Evolutionary conservation across 805 yeast species (phyloP).

Genomic region (Metschnikowia kunwiensis): DNA sequence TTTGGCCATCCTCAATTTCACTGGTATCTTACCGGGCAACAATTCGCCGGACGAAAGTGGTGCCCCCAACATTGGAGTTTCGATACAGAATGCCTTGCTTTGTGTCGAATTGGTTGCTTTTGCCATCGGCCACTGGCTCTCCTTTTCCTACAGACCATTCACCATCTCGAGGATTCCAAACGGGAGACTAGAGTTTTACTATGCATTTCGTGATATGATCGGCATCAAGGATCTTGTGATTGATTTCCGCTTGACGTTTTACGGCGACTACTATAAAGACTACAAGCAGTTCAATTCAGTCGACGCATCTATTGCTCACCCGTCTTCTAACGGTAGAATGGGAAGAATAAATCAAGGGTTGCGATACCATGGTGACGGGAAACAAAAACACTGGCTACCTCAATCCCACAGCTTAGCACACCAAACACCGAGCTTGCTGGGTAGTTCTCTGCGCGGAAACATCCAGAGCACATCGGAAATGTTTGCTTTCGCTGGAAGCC

Average conservation of each 20-base stretch:
- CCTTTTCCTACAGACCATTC: conserved; percentile 78
- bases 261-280: conserved; percentile 68
- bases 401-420: conserved; percentile 13
- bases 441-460: conserved; percentile 7
- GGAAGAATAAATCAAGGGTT: conserved; percentile 79
- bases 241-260: conserved; percentile 71
- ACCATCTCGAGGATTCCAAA: conserved; percentile 59
- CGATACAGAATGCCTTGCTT: conserved; percentile 73
- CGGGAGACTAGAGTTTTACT: conserved; percentile 55
- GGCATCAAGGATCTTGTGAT: conserved; percentile 73
- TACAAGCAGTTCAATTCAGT: conserved; percentile 82
- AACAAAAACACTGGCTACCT: conserved; percentile 76
- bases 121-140: conserved; percentile 83
- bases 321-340: conserved; percentile 58
- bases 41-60: conserved; percentile 23
- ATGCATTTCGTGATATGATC: conserved; percentile 73
- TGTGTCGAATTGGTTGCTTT: conserved; percentile 84
- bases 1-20: conserved; percentile 49
- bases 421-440: conserved; percentile 3
- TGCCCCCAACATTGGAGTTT: conserved; percentile 45
- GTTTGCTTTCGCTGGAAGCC: conserved; percentile 18
- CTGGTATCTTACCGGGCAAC: conserved; percentile 42
- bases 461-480: conserved; percentile 30
- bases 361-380: conserved; percentile 75
- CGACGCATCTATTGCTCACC: conserved; percentile 65